Evolutionary conservation across 148 eudicot genomes (phyloP).

Genomic region (Nyssa sinensis): DNA sequence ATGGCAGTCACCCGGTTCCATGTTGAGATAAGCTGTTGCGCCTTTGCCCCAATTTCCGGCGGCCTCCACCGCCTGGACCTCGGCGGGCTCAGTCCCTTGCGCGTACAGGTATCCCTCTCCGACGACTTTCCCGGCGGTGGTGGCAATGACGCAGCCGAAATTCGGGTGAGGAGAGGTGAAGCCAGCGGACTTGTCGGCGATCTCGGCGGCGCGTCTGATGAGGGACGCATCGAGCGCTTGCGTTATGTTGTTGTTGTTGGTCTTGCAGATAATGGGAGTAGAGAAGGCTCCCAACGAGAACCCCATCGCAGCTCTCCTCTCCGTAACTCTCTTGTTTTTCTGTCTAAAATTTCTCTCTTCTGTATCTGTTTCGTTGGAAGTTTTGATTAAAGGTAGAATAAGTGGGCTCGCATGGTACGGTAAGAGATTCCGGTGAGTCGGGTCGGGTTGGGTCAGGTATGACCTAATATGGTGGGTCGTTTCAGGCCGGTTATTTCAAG

Average conservation of each 20-base stretch:
- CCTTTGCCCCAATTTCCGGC: conserved; percentile 54
- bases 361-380: too few species aligned
- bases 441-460: too few species aligned
- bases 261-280: conserved; percentile 28
- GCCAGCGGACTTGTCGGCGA: conserved; percentile 90
- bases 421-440: too few species aligned
- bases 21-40: conserved; percentile 84
- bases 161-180: conserved; percentile 91
- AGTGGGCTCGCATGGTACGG: too few species aligned
- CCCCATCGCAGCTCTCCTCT: conserved; percentile 27
- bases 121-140: conserved; percentile 39
- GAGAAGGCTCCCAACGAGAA: conserved; percentile 20
- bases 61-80: conserved; percentile 73
- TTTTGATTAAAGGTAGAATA: too few species aligned
- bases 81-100: conserved; percentile 90
- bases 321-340: too few species aligned
- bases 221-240: conserved; percentile 60
- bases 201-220: conserved; percentile 72
- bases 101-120: conserved; percentile 88
- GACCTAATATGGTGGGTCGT: too few species aligned
- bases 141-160: conserved; percentile 82
- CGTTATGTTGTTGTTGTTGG: conserved; percentile 14
- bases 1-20: conserved; percentile 93
- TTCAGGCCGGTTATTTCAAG: too few species aligned
- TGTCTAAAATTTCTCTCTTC: too few species aligned